Conservation (phyloP, 1,284 basidiomycete genomes). For the Phlebopus sp. region DNA sequence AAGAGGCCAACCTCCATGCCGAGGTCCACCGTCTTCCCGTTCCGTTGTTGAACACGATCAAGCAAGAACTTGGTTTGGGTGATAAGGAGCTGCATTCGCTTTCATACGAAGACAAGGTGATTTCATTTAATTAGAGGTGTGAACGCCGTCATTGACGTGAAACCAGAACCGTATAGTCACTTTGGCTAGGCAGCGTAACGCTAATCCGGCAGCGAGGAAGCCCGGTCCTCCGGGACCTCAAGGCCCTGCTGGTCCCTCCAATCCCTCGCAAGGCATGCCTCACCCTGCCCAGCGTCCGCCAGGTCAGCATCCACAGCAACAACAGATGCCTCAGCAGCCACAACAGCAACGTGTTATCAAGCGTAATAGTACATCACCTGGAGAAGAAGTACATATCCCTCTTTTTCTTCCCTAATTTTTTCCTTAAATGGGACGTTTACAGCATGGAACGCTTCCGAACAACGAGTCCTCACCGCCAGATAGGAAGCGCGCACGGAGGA, state of each 20-base stretch:
- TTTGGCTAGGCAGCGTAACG: slow-evolving; percentile 24
- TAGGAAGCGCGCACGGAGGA: slow-evolving; percentile 56
- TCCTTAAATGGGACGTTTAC: slow-evolving; percentile 4
- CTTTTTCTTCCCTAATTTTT: slow-evolving; percentile 3
- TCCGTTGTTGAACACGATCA: slow-evolving; percentile 35
- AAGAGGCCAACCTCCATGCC: slow-evolving; percentile 22
- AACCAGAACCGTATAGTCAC: slow-evolving; percentile 39
- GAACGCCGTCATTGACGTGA: slow-evolving; percentile 12
- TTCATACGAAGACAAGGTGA: slow-evolving; percentile 56
- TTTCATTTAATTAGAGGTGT: slow-evolving; percentile 8
- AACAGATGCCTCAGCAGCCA: slow-evolving; percentile 20
- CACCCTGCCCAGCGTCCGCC: slow-evolving; percentile 24
- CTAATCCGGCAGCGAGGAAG: slow-evolving; percentile 22
- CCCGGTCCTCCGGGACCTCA: slow-evolving; percentile 35
- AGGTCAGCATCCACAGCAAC: slow-evolving; percentile 28
- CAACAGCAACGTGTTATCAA: slow-evolving; percentile 41
- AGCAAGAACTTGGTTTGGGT: slow-evolving; percentile 44
- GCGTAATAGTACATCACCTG: slow-evolving; percentile 66
- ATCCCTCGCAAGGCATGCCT: slow-evolving; percentile 26
- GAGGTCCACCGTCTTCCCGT: slow-evolving; percentile 42
- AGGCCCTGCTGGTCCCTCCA: slow-evolving; percentile 37
- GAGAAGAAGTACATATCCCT: slow-evolving; percentile 53
- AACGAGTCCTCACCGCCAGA: slow-evolving; percentile 64
- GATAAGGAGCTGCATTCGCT: slow-evolving; percentile 49
- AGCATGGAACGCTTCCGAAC: slow-evolving; percentile 51